A percentile compares a stretch with the other conserved stretches of the same genome.
Evolutionary conservation across 352 stramenopile species (phyloP).

Genomic region (Lagenidium giganteum): DNA sequence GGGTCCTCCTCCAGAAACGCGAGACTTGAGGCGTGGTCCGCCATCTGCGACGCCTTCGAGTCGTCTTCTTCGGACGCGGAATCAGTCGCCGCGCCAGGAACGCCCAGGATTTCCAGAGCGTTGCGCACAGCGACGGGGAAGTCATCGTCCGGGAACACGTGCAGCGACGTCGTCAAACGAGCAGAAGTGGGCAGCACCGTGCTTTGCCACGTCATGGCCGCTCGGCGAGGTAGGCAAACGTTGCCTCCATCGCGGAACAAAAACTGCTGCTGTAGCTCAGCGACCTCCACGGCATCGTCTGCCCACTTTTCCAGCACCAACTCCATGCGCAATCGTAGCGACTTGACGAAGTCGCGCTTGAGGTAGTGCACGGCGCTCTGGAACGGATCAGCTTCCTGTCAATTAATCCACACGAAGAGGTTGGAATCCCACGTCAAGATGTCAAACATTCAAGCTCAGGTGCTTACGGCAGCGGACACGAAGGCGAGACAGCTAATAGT

Average conservation of each 20-base stretch:
- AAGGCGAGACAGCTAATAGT: slow-evolving; percentile 50
- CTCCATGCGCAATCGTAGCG: slow-evolving; percentile 45
- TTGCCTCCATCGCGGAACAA: slow-evolving; percentile 29
- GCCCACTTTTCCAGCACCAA: slow-evolving; percentile 41
- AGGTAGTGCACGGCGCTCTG: slow-evolving; percentile 40
- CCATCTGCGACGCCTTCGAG: slow-evolving; percentile 13
- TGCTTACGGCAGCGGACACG: too few species aligned
- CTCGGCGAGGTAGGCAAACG: slow-evolving; percentile 39
- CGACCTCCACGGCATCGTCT: slow-evolving; percentile 27
- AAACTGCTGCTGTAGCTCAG: slow-evolving; percentile 17
- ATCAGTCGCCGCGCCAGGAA: slow-evolving; percentile 3
- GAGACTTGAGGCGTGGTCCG: too few species aligned
- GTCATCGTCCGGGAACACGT: slow-evolving; percentile 51
- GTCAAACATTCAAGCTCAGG: too few species aligned
- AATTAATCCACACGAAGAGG: too few species aligned
- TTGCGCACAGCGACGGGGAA: slow-evolving; percentile 30
- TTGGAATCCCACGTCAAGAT: too few species aligned
- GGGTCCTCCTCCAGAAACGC: too few species aligned
- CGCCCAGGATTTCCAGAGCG: slow-evolving; percentile 56
- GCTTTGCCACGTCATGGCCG: slow-evolving; percentile 32
- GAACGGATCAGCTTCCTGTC: slow-evolving; percentile 21
- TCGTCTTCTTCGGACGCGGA: too few species aligned
- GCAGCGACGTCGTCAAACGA: slow-evolving; percentile 27
- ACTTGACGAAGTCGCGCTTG: slow-evolving; percentile 69
- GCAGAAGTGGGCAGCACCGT: slow-evolving; percentile 6